Conservation (phyloP, 495 filamentous ascomycete species). For the Oleoguttula mirabilis region DNA sequence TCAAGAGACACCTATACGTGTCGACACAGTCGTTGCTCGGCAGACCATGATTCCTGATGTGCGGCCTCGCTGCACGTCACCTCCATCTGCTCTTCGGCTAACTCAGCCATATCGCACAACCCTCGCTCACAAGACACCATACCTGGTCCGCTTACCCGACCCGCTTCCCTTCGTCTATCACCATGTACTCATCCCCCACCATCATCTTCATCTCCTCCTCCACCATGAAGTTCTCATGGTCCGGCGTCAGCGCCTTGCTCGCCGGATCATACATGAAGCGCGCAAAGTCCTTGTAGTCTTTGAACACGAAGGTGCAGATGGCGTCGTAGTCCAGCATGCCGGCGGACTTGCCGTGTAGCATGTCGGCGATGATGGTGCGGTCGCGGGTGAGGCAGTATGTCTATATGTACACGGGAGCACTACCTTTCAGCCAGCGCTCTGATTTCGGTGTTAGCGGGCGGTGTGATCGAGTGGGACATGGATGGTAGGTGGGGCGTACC, state of each 20-base stretch:
- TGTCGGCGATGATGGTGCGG: slow-evolving; percentile 31
- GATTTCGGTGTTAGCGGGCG: not conserved
- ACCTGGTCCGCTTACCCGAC: not conserved
- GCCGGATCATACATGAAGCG: slow-evolving; percentile 34
- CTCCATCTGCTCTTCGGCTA: no score
- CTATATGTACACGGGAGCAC: no score
- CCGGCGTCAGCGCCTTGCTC: slow-evolving; percentile 27
- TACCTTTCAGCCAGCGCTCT: no score
- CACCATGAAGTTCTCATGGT: slow-evolving; percentile 35
- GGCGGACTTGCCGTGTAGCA: slow-evolving; percentile 29
- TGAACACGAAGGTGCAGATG: slow-evolving; percentile 35
- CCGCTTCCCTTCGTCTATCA: slow-evolving; percentile 29
- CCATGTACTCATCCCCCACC: slow-evolving; percentile 35
- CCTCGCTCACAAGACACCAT: no score
- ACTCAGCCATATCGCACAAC: no score
- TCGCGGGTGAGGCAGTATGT: slow-evolving; percentile 32
- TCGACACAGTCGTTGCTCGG: no score
- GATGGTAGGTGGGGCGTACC: no score
- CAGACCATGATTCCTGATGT: no score
- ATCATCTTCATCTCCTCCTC: slow-evolving; percentile 35
- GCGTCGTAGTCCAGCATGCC: slow-evolving; percentile 31
- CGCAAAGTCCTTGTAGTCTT: slow-evolving; percentile 30
- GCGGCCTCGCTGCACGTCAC: no score
- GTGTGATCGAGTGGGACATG: not conserved
- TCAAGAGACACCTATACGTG: no score